Evolutionary conservation across 768 basidiomycete genomes (phyloP).

Genomic region (Clitopilus hobsonii): DNA sequence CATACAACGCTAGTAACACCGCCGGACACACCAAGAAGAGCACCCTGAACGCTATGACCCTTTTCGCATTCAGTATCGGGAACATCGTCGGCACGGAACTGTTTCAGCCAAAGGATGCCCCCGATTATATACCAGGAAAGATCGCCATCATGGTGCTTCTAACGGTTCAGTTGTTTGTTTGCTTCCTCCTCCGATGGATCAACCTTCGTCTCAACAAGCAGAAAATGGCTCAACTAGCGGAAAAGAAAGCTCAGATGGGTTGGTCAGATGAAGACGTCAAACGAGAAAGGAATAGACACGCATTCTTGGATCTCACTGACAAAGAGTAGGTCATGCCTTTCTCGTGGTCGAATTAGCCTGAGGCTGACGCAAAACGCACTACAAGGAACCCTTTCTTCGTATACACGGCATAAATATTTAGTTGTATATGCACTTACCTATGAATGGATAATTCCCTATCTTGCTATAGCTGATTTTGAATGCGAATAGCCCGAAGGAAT

Average conservation of each 20-base stretch:
- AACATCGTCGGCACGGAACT: constrained; percentile 64
- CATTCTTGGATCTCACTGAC: constrained; percentile 62
- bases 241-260: constrained; percentile 38
- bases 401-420: constrained; percentile 39
- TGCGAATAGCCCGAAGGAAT: too few species aligned
- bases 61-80: constrained; percentile 49
- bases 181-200: constrained; percentile 46
- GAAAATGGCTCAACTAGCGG: constrained; percentile 35
- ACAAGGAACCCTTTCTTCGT: constrained; percentile 56
- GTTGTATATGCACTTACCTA: not conserved
- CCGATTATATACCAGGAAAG: constrained; percentile 63
- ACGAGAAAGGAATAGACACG: constrained; percentile 53
- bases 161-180: constrained; percentile 44
- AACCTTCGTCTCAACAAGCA: constrained; percentile 50
- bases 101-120: constrained; percentile 58
- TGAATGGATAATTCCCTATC: not conserved
- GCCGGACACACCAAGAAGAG: constrained; percentile 67
- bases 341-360: not conserved
- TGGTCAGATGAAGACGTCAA: constrained; percentile 59
- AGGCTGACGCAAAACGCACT: constrained; percentile 2
- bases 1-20: constrained; percentile 62
- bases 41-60: constrained; percentile 58
- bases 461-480: too few species aligned
- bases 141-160: constrained; percentile 60
- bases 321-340: constrained; percentile 40